A percentile compares a stretch with the other conserved stretches of the same genome.
Evolutionary conservation across 1,284 basidiomycete genomes (phyloP).

Genomic region (Phenoliferia sp.): DNA sequence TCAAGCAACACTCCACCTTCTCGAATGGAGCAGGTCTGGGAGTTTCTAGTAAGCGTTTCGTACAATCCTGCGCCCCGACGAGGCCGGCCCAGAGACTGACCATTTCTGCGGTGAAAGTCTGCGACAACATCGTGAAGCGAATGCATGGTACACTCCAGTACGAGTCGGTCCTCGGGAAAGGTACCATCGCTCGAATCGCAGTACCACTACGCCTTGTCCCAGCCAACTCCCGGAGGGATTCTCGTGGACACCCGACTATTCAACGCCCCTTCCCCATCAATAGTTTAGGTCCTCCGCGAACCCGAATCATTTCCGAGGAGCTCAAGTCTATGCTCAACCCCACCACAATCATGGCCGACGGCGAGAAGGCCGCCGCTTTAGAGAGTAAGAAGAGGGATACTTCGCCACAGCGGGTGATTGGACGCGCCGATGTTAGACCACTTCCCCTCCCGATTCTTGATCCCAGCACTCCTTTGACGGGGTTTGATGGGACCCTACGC

Average conservation of each 20-base stretch:
- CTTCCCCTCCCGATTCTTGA: neutral
- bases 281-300: conserved; percentile 62
- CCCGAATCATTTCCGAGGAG: conserved; percentile 37
- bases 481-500: conserved; percentile 5
- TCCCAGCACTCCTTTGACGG: neutral
- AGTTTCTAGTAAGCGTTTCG: conserved; percentile 5
- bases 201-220: conserved; percentile 15
- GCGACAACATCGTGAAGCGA: conserved; percentile 9
- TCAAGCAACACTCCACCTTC: conserved; percentile 12
- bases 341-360: conserved; percentile 48
- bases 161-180: conserved; percentile 9
- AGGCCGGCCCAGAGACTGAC: neutral
- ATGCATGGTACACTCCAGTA: conserved; percentile 16
- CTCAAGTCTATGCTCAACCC: conserved; percentile 11
- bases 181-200: conserved; percentile 12
- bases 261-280: neutral
- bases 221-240: too few relatives aligned
- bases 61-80: neutral
- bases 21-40: conserved; percentile 8
- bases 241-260: neutral
- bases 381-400: too few relatives aligned
- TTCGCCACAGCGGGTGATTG: too few relatives aligned
- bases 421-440: too few relatives aligned
- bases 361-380: too few relatives aligned
- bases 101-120: neutral